Base-by-base conservation (phyloP, 305 asterid species). In the Solanum hybrid region DNA sequence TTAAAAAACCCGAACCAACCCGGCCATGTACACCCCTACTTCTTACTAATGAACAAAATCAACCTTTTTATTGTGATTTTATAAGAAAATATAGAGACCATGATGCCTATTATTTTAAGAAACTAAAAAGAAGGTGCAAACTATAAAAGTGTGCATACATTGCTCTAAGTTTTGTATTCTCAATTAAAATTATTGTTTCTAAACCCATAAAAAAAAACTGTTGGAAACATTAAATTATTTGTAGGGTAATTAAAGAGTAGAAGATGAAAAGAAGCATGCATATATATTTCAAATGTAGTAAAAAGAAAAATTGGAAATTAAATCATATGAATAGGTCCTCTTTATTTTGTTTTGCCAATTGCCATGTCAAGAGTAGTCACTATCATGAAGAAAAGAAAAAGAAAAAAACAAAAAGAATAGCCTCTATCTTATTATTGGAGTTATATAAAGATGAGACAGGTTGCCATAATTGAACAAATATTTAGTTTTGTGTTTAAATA, bases 331-430 rank as follows among this genome's bases (percentile, higher is more conserved):
- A 88, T 71, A 88, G 77, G 86, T 67, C 71, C 36, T 84, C 29
- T 89, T n/a, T 83, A 35, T 28, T 83, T 81, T 69, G 33, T 89
- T 91, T 90, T 90, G 92, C 87, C 91, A 82, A 87, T 90, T 90
- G 91, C 89, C 91, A 82, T 89, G 86, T 39, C 87, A 91, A 74
- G 94, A 87, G 73, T 46, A 67, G 93, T 94, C 95, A 61, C 90
- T 86, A 82, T 94, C 93, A 42, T 83, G 34, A n/a, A 35, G 57
- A 36, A 74, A 74, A 80, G 67, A 51, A 80, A 51, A 78, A 61
- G 7, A 18, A 77, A 11, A 57, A 86, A 31, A 22, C 57, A 84
- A 33, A 75, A 61, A 88, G 78, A 87, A 34, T 46, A 28, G 67
- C 26, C 20, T 37, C 87, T 37, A 33, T 51, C 34, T 79, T n/a